Evolutionary conservation across 129 eudicot species (phyloP).

Genomic region (Rutidosis leptorrhynchoides): DNA sequence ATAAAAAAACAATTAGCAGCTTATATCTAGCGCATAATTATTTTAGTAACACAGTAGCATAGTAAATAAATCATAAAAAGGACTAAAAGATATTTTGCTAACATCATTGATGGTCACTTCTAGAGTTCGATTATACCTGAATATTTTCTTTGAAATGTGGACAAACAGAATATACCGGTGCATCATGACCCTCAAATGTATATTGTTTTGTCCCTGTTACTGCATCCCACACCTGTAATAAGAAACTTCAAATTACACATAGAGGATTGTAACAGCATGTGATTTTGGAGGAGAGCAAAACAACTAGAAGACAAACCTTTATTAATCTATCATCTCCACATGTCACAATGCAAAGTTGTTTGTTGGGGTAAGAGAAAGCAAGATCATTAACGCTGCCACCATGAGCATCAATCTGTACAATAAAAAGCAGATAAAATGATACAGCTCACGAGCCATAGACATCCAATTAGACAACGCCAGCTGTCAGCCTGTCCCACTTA

Average conservation of each 20-base stretch:
- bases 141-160: slow-evolving; percentile 85
- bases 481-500: slow-evolving; percentile 7
- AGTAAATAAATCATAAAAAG: neutral
- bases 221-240: slow-evolving; percentile 83
- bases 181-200: slow-evolving; percentile 88
- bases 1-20: slow-evolving; percentile 4
- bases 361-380: slow-evolving; percentile 78
- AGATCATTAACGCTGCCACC: slow-evolving; percentile 89
- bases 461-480: slow-evolving; percentile 5
- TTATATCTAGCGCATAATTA: slow-evolving; percentile 4
- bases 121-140: slow-evolving; percentile 45
- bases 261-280: slow-evolving; percentile 5
- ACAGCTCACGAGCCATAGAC: neutral
- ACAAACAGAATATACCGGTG: slow-evolving; percentile 86
- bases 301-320: slow-evolving; percentile 46
- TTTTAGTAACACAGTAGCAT: neutral
- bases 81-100: neutral
- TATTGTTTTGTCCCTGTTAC: slow-evolving; percentile 64
- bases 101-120: neutral
- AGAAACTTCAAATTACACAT: slow-evolving; percentile 6
- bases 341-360: slow-evolving; percentile 75
- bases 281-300: neutral
- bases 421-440: neutral
- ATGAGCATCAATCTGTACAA: slow-evolving; percentile 88
- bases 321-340: slow-evolving; percentile 90